Base-by-base conservation (phyloP, 2,329 filamentous ascomycete genomes). In the Fusarium succisae region DNA sequence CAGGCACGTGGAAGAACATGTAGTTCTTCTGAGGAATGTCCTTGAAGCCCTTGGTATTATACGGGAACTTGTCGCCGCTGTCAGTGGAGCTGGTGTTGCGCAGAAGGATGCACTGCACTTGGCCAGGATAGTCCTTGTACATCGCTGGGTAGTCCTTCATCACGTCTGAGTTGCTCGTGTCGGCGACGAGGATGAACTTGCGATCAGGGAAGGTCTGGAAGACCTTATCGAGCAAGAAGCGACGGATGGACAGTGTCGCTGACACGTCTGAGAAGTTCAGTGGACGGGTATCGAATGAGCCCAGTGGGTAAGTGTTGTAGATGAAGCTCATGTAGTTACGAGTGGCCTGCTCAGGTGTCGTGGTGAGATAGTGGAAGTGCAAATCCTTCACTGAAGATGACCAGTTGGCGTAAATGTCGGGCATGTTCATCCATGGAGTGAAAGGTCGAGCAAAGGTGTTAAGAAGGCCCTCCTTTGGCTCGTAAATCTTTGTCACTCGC, bases 291-390 rank as follows among this genome's bases (percentile, higher is more conserved):
- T 95, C 93, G 79, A 94, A 94, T 47, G 90, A 93, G 48, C 93
- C 93, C 20, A 91, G 88, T 0, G 93, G 93, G 79, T 95, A 95
- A 12, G 88, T 94, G 78, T 90, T 89, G 85, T 93, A 95, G 80
- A 95, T 94, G 82, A 92, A 92, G 68, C 92, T 88, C 92, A 94
- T 94, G 83, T 95, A 95, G 74, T 91, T 92, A 47, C 93, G 86
- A 1, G 93, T 94, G 9, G 91, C 87, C 80, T 95, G 93, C 82
- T 95, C 93, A 0, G 93, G 93, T 0, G 93, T 94, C 0, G 93
- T 95, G 1, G 93, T 95, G 26, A 95, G 86, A 82, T 95, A 95
- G 83, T 95, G 93, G 84, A 95, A 95, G 80, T 95, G 93, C 70
- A 91, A 86, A 77, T 93, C 87, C 1, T 89, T 87, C 20, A 94